phyloP scores from a whole-genome alignment of 768 basidiomycete species.

The Rhizopogon salebrosus region DNA sequence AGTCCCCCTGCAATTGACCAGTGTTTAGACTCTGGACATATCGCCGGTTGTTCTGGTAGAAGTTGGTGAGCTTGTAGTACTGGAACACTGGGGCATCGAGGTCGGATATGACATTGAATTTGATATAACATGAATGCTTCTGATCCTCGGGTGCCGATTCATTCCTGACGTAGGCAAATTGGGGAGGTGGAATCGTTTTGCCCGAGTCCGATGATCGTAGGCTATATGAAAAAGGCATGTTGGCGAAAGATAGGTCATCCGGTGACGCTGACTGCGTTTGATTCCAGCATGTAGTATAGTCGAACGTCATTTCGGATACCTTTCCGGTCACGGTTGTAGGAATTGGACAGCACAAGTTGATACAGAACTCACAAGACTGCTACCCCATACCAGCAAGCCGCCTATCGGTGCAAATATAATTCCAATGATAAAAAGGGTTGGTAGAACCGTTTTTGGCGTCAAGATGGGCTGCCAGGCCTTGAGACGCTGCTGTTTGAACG shows the following conservation, averaged over 20 bases:
- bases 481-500: slow-evolving; percentile 98
- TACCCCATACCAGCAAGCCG: slow-evolving; percentile 91
- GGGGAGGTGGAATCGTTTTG: slow-evolving; percentile 47
- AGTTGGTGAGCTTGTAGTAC: slow-evolving; percentile 96
- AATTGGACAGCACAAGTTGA: slow-evolving; percentile 8
- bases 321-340: slow-evolving; percentile 23
- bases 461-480: slow-evolving; percentile 99
- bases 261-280: slow-evolving; percentile 33
- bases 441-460: slow-evolving; percentile 95
- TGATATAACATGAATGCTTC: slow-evolving; percentile 64
- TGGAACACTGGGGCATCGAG: slow-evolving; percentile 73
- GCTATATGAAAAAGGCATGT: slow-evolving; percentile 61
- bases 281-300: slow-evolving; percentile 91
- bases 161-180: slow-evolving; percentile 69
- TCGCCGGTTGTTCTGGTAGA: slow-evolving; percentile 97
- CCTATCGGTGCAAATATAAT: slow-evolving; percentile 96
- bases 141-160: slow-evolving; percentile 40
- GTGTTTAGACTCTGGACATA: slow-evolving; percentile 91
- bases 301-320: slow-evolving; percentile 91
- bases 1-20: slow-evolving; percentile 78
- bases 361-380: slow-evolving; percentile 46
- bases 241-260: slow-evolving; percentile 32
- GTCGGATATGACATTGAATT: slow-evolving; percentile 79
- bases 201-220: slow-evolving; percentile 56
- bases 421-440: slow-evolving; percentile 92